Evolutionary conservation across 2,329 filamentous ascomycete genomes (phyloP), one percentile per base, ranked within the genome.

Genomic region (Botryosphaeria dothidea): DNA sequence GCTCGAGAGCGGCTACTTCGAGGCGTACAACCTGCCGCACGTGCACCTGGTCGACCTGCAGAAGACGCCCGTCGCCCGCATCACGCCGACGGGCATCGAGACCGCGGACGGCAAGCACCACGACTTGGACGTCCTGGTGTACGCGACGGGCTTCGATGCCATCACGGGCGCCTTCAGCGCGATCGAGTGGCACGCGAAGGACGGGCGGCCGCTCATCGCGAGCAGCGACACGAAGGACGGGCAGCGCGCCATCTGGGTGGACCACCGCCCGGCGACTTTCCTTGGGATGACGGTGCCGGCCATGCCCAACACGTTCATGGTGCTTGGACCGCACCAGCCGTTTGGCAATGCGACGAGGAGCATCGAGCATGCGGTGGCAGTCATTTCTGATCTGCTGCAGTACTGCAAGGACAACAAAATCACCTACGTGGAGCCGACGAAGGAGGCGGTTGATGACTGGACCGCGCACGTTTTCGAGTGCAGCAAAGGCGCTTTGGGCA

Each of bases 401-500:
- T 75, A 71, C 61, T 75, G 73, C 9, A 66, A 69, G 3, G 72
- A 77, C 4, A 71, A 77, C 6, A 69, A 71, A 0, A 69, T 80
- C 17, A 77, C 72, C 0, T 78, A 72, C 34, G 73, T 77, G 3
- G 80, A 82, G 68, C 74, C 81, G 2, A 82, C 78, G 0, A 68
- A 75, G 6, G 74, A 80, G 43, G 78, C 72, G 0, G 73, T 79
- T 60, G 69, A 75, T 3, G 66, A 68, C 13, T 85, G 83, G 82
- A 82, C 80, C 0, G 71, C 81, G 43, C 83, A 85, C 73, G 83
- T 85, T 2, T 71, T 79, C 25, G 75, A 81, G 3, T 82, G 80
- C 60, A 77, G 79, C 0, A 71, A 79, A 38, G 83, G 83, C 0
- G 65, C 81, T 9, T 68, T 85, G 27, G 75, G 77, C 0, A 82